A percentile compares a stretch with the other conserved stretches of the same genome.
phyloP scores from a whole-genome alignment of 2,329 filamentous ascomycete genomes.

The Beauveria rudraprayagi region DNA sequence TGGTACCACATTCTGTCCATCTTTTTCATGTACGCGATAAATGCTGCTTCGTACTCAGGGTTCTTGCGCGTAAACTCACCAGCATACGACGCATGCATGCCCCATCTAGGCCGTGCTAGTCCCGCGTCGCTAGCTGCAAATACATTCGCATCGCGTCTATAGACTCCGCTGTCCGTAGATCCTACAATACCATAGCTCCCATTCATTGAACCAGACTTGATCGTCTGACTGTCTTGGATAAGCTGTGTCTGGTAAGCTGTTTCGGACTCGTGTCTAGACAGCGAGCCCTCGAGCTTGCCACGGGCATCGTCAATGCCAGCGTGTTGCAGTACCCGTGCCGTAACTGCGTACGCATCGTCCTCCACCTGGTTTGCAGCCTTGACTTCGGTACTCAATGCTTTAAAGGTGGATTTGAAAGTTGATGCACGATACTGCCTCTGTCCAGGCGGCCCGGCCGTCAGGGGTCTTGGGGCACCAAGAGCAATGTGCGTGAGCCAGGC shows the following conservation, averaged over 20 bases:
- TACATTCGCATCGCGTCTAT: neutral
- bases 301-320: slow-evolving; percentile 16
- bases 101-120: neutral
- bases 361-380: slow-evolving; percentile 17
- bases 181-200: neutral
- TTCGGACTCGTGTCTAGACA: slow-evolving; percentile 10
- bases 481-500: slow-evolving; percentile 23
- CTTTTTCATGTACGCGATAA: slow-evolving; percentile 4
- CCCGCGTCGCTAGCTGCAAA: neutral
- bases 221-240: slow-evolving; percentile 8
- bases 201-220: neutral
- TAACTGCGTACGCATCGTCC: slow-evolving; percentile 18
- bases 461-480: slow-evolving; percentile 38
- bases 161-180: neutral
- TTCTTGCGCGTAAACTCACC: neutral
- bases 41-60: neutral
- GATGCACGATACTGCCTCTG: slow-evolving; percentile 41
- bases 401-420: slow-evolving; percentile 32
- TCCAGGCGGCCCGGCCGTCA: slow-evolving; percentile 48
- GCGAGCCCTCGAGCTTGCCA: neutral
- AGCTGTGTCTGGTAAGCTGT: slow-evolving; percentile 4
- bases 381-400: slow-evolving; percentile 23
- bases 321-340: slow-evolving; percentile 17
- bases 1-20: slow-evolving; percentile 28
- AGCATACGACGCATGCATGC: neutral